phyloP scores from a whole-genome alignment of 345 rosid species.

The Bruguiera parviflora region DNA sequence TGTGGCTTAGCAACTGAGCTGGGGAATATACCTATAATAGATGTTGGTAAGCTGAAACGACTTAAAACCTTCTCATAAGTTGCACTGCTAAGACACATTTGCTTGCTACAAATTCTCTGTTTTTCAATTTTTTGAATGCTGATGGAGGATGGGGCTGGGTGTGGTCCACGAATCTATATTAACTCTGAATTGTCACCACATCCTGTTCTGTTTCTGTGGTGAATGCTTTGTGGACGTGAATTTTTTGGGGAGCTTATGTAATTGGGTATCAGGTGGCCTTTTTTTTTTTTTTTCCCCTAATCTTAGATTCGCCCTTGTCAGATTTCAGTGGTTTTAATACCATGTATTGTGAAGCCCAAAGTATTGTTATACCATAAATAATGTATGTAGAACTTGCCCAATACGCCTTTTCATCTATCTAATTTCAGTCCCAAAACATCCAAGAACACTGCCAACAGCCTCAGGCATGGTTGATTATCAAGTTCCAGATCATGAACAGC shows the following conservation, averaged over 20 bases:
- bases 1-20: neutral
- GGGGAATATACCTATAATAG: neutral
- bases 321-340: neutral
- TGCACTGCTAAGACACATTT: no score
- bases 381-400: constrained; percentile 2
- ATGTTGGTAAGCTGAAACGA: neutral
- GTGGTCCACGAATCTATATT: no score
- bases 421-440: constrained; percentile 65
- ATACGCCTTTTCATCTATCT: constrained; percentile 20
- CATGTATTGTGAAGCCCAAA: neutral
- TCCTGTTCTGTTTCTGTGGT: no score
- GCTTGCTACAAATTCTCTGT: no score
- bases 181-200: no score
- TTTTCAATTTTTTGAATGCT: no score
- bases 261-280: neutral
- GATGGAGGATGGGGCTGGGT: no score
- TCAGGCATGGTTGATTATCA: constrained; percentile 82
- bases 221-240: no score
- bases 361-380: constrained; percentile 1
- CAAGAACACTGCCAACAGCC: constrained; percentile 65
- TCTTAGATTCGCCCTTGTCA: no score
- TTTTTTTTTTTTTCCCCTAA: neutral
- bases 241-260: no score
- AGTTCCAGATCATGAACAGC: constrained; percentile 67
- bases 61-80: neutral